Evolutionary conservation across 2,329 filamentous ascomycete species (phyloP), one percentile per base, ranked within the genome.

Genomic region (Geosmithia morbida): DNA sequence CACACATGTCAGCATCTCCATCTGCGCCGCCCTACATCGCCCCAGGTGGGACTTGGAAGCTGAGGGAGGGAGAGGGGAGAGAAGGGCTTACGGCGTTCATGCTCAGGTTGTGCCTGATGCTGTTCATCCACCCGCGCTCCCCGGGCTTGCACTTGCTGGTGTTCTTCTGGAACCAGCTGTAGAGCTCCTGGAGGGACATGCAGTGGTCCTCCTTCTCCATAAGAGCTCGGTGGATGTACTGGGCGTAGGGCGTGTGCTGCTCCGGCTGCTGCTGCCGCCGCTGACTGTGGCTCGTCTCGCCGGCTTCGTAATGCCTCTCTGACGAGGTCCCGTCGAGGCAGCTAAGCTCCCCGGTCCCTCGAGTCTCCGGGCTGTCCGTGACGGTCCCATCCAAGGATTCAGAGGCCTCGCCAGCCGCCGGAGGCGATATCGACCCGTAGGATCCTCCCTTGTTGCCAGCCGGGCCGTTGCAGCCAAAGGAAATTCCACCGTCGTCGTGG

Each of bases 91-190:
- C 90, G 51, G 75, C 74, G 56, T 97, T 97, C 89, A 97, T 96
- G 44, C 87, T 95, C 7, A 97, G 69, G 55, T 97, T 97, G 62
- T 97, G 90, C 2, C 90, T 79, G 53, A 97, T 94, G 60, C 87
- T 94, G 63, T 96, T 97, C 65, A 90, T 85, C 90, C 90, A 97
- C 10, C 89, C 90, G 55, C 81, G 83, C 46, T 71, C 78, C 4
- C 77, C 79, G 58, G 88, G 92, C 48, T 76, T 72, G 2, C 87
- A 77, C 62, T 92, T 95, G 54, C 77, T 75, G 2, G 88, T 95
- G 57, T 95, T 82, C 26, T 81, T 73, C 41, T 77, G 71, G 57
- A 97, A 94, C 88, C 90, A 97, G 49, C 83, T 73, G 63, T 97
- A 97, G 49, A 97, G 85, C 47, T 94, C 83, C 54, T 88, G 81